A percentile compares a stretch with the other conserved stretches of the same genome.
phyloP scores from a whole-genome alignment of 2,329 filamentous ascomycete species.

The Claviceps quebecensis region DNA sequence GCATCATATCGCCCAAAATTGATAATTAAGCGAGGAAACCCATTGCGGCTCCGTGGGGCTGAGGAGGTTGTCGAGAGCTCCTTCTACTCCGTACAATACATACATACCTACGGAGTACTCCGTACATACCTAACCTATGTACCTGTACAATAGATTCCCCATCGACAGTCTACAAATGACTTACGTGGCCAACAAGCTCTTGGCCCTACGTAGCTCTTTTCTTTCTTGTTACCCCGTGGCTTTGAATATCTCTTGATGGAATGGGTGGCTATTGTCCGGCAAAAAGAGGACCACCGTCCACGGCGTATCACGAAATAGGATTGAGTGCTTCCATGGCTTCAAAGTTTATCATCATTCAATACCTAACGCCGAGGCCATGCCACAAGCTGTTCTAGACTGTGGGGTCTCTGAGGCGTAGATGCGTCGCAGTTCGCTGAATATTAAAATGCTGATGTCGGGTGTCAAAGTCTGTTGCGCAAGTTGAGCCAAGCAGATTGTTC shows the following conservation, averaged over 20 bases:
- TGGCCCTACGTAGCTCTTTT: neutral
- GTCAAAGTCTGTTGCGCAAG: no score
- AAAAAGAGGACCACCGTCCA: neutral
- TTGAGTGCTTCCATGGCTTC: no score
- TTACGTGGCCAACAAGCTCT: no score
- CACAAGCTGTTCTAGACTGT: neutral
- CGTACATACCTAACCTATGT: no score
- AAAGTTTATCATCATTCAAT: no score
- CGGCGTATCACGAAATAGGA: neutral
- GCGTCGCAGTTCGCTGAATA: neutral
- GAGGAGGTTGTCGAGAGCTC: neutral
- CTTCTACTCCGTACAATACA: no score
- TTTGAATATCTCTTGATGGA: neutral
- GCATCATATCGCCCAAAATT: neutral
- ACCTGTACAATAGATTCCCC: no score
- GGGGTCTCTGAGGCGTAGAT: neutral
- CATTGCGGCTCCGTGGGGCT: neutral
- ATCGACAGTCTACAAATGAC: no score
- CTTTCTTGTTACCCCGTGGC: neutral
- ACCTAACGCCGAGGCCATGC: neutral
- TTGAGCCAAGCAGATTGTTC: neutral
- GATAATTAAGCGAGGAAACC: conserved; percentile 3
- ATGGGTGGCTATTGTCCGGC: neutral
- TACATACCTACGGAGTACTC: no score
- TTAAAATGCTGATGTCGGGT: neutral